Percentiles rank a stretch among this genome's conserved stretches.
Conservation (phyloP, 2,329 filamentous ascomycete species). For the Aspergillus uvarum region DNA sequence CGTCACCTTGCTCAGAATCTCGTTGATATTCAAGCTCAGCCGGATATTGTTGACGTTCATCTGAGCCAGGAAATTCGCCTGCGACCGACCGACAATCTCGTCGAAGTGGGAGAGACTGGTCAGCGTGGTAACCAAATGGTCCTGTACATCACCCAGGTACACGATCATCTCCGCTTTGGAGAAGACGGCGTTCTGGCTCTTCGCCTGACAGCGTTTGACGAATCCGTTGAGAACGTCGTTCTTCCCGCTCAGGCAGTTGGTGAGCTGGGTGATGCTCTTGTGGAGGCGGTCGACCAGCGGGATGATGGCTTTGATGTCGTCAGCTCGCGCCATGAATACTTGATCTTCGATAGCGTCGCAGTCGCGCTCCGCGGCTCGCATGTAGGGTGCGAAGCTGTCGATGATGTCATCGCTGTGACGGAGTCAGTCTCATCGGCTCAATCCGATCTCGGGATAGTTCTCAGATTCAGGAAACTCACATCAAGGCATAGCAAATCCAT, state of each 20-base stretch:
- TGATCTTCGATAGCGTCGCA: conserved; percentile 92
- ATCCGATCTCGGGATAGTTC: no score
- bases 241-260: conserved; percentile 88
- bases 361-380: conserved; percentile 77
- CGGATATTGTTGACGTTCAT: conserved; percentile 86
- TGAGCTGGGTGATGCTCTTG: conserved; percentile 87
- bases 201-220: conserved; percentile 84
- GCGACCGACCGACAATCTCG: conserved; percentile 88
- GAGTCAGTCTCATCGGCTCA: no score
- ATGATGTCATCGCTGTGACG: conserved; percentile 80
- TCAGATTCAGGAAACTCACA: conserved; percentile 56
- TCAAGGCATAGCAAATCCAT: conserved; percentile 98
- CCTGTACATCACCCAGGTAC: conserved; percentile 95
- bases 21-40: conserved; percentile 81
- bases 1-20: conserved; percentile 88
- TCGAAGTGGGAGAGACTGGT: conserved; percentile 90
- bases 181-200: conserved; percentile 84
- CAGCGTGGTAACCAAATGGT: conserved; percentile 98
- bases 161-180: conserved; percentile 92
- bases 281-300: conserved; percentile 82
- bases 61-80: conserved; percentile 93
- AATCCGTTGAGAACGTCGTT: conserved; percentile 95
- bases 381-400: conserved; percentile 85
- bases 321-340: conserved; percentile 84
- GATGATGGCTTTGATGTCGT: conserved; percentile 82